These are phyloP conservation scores for Claviceps cyperi DNA, from an alignment of 2,329 filamentous ascomycete genomes.

Conservation along the genomic window DNA sequence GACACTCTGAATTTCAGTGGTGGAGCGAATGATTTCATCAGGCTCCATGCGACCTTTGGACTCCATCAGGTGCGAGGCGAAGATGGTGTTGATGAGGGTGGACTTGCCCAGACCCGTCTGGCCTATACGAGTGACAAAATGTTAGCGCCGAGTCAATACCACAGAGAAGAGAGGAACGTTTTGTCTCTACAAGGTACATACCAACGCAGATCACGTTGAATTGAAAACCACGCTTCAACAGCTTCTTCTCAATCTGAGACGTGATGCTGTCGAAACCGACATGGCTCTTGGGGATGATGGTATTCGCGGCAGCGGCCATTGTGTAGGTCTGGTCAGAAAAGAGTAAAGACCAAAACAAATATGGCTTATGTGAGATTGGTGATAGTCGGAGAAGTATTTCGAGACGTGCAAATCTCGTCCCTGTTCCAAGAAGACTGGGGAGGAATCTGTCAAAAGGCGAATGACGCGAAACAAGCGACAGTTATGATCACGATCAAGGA, in stretches of 20 bases:
- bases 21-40: slow-evolving; percentile 84
- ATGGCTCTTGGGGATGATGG: slow-evolving; percentile 86
- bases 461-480: slow-evolving; percentile 10
- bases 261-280: slow-evolving; percentile 99
- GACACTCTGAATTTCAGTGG: slow-evolving; percentile 94
- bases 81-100: slow-evolving; percentile 99
- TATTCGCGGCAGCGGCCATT: slow-evolving; percentile 51
- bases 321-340: slow-evolving; percentile 31
- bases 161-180: background rate
- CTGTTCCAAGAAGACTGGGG: slow-evolving; percentile 23
- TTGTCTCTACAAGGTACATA: slow-evolving; percentile 36
- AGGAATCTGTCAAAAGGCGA: slow-evolving; percentile 7
- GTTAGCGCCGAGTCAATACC: slow-evolving; percentile 7
- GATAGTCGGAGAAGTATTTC: slow-evolving; percentile 13
- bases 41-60: slow-evolving; percentile 91
- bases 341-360: slow-evolving; percentile 1
- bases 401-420: slow-evolving; percentile 9
- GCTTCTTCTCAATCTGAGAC: slow-evolving; percentile 97
- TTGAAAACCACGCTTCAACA: slow-evolving; percentile 98
- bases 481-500: slow-evolving; percentile 5
- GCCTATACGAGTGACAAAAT: slow-evolving; percentile 37
- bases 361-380: background rate
- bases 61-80: slow-evolving; percentile 97
- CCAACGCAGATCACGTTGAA: slow-evolving; percentile 99
- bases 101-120: slow-evolving; percentile 98